Conservation (phyloP, 129 eudicot genomes). For the Ambrosia trifida region DNA sequence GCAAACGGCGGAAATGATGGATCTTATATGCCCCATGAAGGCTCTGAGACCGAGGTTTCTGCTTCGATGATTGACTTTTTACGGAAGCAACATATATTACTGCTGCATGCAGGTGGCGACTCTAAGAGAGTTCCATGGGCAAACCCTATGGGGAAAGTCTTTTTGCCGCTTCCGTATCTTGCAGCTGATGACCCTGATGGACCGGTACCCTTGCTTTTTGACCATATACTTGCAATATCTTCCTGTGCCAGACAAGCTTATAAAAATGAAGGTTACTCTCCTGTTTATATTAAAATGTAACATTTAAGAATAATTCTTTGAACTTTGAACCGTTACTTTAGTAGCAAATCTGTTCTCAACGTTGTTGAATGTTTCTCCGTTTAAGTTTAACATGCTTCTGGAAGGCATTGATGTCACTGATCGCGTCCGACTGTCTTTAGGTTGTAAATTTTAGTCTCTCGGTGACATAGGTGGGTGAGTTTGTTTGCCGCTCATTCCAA, state of each 20-base stretch:
- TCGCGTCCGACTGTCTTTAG: neutral
- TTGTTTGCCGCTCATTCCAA: neutral
- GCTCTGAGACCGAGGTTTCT: slow-evolving; percentile 37
- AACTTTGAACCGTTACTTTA: too few relatives aligned
- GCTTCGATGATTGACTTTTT: slow-evolving; percentile 46
- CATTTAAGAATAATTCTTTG: neutral
- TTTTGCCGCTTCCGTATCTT: slow-evolving; percentile 93
- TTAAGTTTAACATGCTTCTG: neutral
- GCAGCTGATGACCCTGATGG: slow-evolving; percentile 97
- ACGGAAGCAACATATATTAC: slow-evolving; percentile 65
- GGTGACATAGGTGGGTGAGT: neutral
- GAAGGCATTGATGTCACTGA: neutral
- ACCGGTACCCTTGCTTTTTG: slow-evolving; percentile 96
- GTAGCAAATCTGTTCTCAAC: neutral
- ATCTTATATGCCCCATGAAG: slow-evolving; percentile 36
- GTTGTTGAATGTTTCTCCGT: neutral
- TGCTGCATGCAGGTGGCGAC: slow-evolving; percentile 99
- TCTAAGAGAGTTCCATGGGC: slow-evolving; percentile 99
- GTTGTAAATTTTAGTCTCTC: neutral
- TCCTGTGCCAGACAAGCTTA: slow-evolving; percentile 97
- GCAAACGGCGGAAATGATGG: slow-evolving; percentile 24
- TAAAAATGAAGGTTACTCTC: slow-evolving; percentile 64
- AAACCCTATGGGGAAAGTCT: slow-evolving; percentile 98
- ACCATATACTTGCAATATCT: slow-evolving; percentile 95
- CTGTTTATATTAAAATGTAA: slow-evolving; percentile 15